Evolutionary conservation across 257 asterid species (phyloP), one percentile per base, ranked within the genome.

Genomic region (Nicotiana paniculata): DNA sequence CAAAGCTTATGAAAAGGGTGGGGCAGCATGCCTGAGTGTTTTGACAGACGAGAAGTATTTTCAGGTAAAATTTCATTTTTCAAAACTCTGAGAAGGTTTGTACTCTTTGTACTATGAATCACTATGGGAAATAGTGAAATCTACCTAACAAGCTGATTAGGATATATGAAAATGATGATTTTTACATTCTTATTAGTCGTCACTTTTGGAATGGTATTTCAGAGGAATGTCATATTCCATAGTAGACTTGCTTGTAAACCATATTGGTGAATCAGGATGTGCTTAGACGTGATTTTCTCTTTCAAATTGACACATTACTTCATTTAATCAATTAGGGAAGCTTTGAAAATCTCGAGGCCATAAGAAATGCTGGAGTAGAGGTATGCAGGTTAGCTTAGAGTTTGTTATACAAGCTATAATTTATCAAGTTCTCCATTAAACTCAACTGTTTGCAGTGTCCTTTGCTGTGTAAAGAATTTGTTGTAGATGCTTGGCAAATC

Each of bases 21-120:
- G 98, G 81, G 97, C 97, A 53, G 95, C 98, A 32, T 95, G 98
- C 89, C 93, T 95, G 17, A 95, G 98, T 86, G 98, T 95, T 85
- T 84, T 95, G 82, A 95, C 98, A 12, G 98, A 93, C 81, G 86
- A 83, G 85, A 95, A 95, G 86, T 95, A 87, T 84, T 95, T 95
- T 81, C 95, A 91, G 93, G 98, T 93, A 84, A 81, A 85, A 17
- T 82, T 69, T 79, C 62, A 74, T 53, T 12, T 12, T 53, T 12
- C 57, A 53, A 13, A 53, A 12, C 57, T 10, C 16, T 53, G 5
- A 12, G 57, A 53, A 53, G 17, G 57, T 53, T 53, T 53, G 48
- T 43, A 53, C 57, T 53, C 57, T 53, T 12, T 53, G 57, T 53
- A 53, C 16, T 53, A 53, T 8, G 48, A 43, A 53, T 53, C 17